These are phyloP conservation scores for Multifurca ochricompacta DNA, from an alignment of 768 basidiomycete species.

Conservation along the genomic window DNA sequence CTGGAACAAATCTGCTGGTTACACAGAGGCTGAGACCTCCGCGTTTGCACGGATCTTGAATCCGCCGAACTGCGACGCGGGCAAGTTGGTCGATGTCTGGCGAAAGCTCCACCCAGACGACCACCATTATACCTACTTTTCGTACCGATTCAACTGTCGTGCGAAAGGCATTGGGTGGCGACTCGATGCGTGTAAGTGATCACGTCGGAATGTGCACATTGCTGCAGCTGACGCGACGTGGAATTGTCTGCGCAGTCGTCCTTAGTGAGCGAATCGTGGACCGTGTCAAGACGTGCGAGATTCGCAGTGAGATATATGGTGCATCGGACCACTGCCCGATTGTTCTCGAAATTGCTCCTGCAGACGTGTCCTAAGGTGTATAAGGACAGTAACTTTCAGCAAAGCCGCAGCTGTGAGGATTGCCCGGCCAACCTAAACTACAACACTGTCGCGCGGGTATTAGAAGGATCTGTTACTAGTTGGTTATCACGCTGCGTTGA, in stretches of 20 bases:
- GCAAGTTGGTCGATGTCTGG: constrained; percentile 72
- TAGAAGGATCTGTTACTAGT: no score
- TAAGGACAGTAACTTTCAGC: background rate
- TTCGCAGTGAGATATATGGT: constrained; percentile 76
- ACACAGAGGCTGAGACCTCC: constrained; percentile 74
- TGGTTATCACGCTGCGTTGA: no score
- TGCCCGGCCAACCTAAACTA: no score
- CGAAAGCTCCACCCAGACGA: constrained; percentile 56
- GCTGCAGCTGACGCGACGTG: background rate
- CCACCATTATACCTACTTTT: constrained; percentile 81
- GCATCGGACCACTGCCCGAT: constrained; percentile 84
- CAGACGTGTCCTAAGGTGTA: background rate
- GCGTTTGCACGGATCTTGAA: constrained; percentile 64
- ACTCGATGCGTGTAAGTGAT: constrained; percentile 66
- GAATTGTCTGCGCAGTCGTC: constrained; percentile 51
- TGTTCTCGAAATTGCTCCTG: constrained; percentile 54
- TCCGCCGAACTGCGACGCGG: constrained; percentile 34
- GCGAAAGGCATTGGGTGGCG: constrained; percentile 81
- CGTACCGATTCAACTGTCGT: constrained; percentile 75
- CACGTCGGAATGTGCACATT: background rate
- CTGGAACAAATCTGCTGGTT: constrained; percentile 86
- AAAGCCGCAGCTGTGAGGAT: no score
- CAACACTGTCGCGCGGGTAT: no score
- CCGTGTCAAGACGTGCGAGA: constrained; percentile 74
- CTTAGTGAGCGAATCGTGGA: constrained; percentile 60